A percentile compares a stretch with the other conserved stretches of the same genome.
phyloP scores from a whole-genome alignment of 768 basidiomycete genomes.

The Rhizopogon rudus region DNA sequence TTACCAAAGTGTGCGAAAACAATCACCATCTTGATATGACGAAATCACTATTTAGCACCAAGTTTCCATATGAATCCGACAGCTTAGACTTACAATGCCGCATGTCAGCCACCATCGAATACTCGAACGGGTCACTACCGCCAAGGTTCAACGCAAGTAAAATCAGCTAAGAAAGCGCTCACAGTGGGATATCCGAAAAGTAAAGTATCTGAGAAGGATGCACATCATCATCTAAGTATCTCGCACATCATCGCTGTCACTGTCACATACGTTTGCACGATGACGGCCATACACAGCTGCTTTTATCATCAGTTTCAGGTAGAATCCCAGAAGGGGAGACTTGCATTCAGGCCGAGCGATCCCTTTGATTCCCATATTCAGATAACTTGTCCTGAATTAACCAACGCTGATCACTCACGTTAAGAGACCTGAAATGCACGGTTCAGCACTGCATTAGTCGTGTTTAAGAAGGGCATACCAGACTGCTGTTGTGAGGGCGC shows the following conservation, averaged over 20 bases:
- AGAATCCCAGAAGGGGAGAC: not conserved
- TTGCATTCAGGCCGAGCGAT: slow-evolving; percentile 7
- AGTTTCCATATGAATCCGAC: not conserved
- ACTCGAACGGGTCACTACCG: slow-evolving; percentile 28
- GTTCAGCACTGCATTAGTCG: not conserved
- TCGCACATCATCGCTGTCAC: not conserved
- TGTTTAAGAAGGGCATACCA: slow-evolving; percentile 25
- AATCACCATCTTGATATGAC: slow-evolving; percentile 14
- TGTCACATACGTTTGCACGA: slow-evolving; percentile 36
- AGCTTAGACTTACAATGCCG: slow-evolving; percentile 17
- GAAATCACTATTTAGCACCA: not conserved
- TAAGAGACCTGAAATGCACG: slow-evolving; percentile 4
- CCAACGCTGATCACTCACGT: slow-evolving; percentile 2
- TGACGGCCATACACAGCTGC: slow-evolving; percentile 37
- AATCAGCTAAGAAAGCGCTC: not conserved
- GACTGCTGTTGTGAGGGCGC: slow-evolving; percentile 27
- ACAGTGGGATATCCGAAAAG: slow-evolving; percentile 6
- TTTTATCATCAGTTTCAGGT: not conserved
- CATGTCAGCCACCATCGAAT: slow-evolving; percentile 33
- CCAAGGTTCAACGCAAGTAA: not conserved
- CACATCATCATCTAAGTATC: not conserved
- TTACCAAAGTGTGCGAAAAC: slow-evolving; percentile 39
- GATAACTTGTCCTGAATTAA: too few species aligned
- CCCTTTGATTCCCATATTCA: not conserved
- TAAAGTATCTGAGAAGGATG: slow-evolving; percentile 2